Base-by-base conservation (phyloP, 148 eudicot genomes). In the Fagopyrum esculentum region DNA sequence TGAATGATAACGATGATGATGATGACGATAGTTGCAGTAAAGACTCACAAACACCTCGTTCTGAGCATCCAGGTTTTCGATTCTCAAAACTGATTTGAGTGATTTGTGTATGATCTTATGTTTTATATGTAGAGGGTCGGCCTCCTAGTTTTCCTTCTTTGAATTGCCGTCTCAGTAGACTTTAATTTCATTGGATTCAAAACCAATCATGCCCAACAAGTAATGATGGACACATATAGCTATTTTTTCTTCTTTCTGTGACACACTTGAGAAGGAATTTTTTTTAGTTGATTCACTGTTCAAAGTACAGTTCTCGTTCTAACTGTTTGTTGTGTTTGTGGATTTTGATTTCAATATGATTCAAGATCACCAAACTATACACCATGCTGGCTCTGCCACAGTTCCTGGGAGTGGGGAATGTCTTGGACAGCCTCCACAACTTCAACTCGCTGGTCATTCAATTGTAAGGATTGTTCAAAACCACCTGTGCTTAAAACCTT, bases 401-500 rank as follows among this genome's bases (percentile, higher is more conserved):
- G 85, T 79, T 75, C 80, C 81, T 9, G 82, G 79, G 77, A 86
- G 54, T 72, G 85, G 77, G 60, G 88, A 84, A 70, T 81, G 78
- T 79, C 78, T 81, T 54, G 72, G 88, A 52, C 96, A 87, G 78
- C 84, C 87, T 59, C 85, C 89, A 55, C 96, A 85, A 49, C 88
- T 87, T 60, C 96, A 94, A 79, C 97, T 94, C 80, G 89, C 85
- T 77, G 92, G 96, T 12, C 97, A 90, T 80, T 86, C 98, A 69
- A 78, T 92, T 80, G 98, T 94, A 89, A 87, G 96, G 82, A 48
- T 45, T 76, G 16, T 12, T 22, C 12, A 40, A 74, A 55, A 10
- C 19, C 76, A 40, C 22, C 46, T 47, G 59, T 22, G 40, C 40
- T 35, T 35, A 35, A 35, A 35, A 35, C 40, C 40, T 35, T 1